Percentiles rank a stretch among this genome's conserved stretches.
phyloP scores from a whole-genome alignment of 805 yeast genomes.

The Nakazawaea laoshanensis region DNA sequence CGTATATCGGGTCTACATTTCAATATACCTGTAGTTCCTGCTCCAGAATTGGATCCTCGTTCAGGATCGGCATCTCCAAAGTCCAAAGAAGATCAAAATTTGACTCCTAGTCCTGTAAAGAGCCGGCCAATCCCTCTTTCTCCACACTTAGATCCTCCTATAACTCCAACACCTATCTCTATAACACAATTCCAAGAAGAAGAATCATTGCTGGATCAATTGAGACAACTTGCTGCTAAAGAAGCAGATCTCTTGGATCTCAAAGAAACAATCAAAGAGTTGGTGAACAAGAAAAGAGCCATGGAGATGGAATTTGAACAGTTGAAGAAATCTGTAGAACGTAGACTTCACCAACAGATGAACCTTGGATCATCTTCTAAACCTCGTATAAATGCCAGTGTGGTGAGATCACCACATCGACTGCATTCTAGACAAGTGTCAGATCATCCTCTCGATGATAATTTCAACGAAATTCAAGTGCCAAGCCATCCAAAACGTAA shows the following conservation, averaged over 20 bases:
- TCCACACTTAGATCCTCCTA: not conserved
- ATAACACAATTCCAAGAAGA: conserved; percentile 3
- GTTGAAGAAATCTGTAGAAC: conserved; percentile 39
- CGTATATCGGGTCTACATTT: conserved; percentile 10
- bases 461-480: conserved; percentile 1
- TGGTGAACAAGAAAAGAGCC: conserved; percentile 29
- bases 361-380: conserved; percentile 10
- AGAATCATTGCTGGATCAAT: conserved; percentile 40
- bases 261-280: conserved; percentile 42
- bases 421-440: conserved; percentile 4
- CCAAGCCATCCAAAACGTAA: conserved; percentile 4
- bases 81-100: not conserved
- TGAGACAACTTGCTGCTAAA: conserved; percentile 56
- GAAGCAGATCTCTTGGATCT: conserved; percentile 63
- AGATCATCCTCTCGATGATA: conserved; percentile 11
- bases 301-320: conserved; percentile 42
- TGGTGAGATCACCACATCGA: conserved; percentile 5
- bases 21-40: conserved; percentile 9
- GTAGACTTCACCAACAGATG: conserved; percentile 34
- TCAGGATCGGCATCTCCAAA: conserved; percentile 1
- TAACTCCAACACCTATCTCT: conserved; percentile 1
- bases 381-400: not conserved
- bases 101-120: not conserved
- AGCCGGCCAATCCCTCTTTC: not conserved
- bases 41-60: not conserved